Conservation (phyloP, 306 rosid genomes). For the Citrullus amarus region DNA sequence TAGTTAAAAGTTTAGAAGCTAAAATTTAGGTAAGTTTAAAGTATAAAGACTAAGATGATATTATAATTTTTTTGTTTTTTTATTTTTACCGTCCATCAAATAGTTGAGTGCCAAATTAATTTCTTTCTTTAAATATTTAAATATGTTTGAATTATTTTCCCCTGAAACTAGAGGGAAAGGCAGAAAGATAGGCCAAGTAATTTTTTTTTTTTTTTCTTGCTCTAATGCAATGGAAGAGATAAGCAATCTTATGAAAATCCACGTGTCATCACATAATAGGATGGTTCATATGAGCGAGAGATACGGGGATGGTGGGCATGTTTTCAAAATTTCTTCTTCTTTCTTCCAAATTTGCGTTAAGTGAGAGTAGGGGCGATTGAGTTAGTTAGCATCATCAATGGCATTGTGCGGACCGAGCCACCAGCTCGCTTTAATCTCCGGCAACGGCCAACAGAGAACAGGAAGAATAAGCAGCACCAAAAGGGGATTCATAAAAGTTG, state of each 20-base stretch:
- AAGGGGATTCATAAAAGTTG: background rate
- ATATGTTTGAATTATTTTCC: too few relatives aligned
- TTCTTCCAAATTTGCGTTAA: background rate
- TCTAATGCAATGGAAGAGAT: background rate
- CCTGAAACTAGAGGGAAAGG: too few relatives aligned
- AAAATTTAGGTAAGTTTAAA: too few relatives aligned
- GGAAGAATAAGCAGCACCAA: background rate
- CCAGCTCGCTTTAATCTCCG: conserved; percentile 16
- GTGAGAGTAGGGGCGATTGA: background rate
- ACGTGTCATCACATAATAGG: conserved; percentile 22
- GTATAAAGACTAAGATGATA: too few relatives aligned
- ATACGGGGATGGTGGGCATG: background rate
- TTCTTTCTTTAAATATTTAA: too few relatives aligned
- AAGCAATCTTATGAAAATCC: conserved; percentile 25
- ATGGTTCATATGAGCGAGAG: background rate
- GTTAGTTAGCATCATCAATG: conserved; percentile 2
- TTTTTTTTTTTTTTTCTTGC: too few relatives aligned
- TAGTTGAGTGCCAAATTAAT: too few relatives aligned
- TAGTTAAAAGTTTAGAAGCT: too few relatives aligned
- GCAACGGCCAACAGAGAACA: conserved; percentile 5
- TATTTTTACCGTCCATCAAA: too few relatives aligned
- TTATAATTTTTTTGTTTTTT: too few relatives aligned
- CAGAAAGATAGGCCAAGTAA: too few relatives aligned
- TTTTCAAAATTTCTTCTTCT: background rate
- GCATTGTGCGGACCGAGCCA: conserved; percentile 27